phyloP scores from a whole-genome alignment of 768 basidiomycete genomes.

The Exidia glandulosa region DNA sequence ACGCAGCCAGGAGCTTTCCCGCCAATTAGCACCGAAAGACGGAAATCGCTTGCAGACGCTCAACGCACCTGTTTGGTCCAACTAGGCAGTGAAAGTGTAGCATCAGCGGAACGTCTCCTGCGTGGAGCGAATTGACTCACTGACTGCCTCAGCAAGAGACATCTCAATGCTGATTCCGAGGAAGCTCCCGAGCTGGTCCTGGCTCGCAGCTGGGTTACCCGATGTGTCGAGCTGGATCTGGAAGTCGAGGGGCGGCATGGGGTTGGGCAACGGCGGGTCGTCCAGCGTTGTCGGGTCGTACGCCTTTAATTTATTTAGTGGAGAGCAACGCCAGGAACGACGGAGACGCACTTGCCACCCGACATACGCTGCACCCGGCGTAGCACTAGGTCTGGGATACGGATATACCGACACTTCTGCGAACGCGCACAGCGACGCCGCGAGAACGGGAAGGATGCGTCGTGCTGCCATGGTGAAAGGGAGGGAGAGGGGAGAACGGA shows the following conservation, averaged over 20 bases:
- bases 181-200: background rate
- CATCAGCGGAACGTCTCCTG: background rate
- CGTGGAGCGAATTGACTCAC: background rate
- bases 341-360: background rate
- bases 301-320: background rate
- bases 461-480: background rate
- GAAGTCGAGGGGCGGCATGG: background rate
- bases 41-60: no score
- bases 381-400: background rate
- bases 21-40: no score
- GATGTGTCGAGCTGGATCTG: background rate
- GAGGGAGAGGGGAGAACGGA: background rate
- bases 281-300: background rate
- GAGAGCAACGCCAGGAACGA: background rate
- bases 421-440: background rate
- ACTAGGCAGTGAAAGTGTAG: conserved; percentile 1
- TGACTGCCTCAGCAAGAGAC: background rate
- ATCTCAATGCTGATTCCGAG: background rate
- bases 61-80: conserved; percentile 6
- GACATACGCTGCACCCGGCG: background rate
- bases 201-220: background rate
- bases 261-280: background rate
- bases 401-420: background rate
- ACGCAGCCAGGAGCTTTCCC: conserved; percentile 18
- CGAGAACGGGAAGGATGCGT: background rate